Evolutionary conservation across 2,329 filamentous ascomycete genomes (phyloP).

Genomic region (Basipetospora sp.): DNA sequence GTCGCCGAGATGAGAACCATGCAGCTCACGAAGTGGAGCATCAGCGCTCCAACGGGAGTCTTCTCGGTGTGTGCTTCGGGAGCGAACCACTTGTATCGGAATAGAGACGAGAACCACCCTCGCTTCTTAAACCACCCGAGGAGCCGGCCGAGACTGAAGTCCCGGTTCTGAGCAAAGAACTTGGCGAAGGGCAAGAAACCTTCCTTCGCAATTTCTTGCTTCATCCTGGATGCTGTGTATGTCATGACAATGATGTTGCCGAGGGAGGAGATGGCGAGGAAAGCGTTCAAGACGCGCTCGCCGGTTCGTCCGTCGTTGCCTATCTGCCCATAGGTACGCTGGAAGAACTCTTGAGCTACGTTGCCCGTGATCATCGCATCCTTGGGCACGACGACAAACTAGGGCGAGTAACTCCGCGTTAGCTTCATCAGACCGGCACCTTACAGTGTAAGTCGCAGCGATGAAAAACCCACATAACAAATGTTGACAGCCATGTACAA

Average conservation of each 20-base stretch:
- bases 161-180: constrained; percentile 29
- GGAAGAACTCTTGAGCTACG: constrained; percentile 21
- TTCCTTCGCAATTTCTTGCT: constrained; percentile 47
- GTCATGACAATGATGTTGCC: constrained; percentile 44
- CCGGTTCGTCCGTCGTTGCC: constrained; percentile 12
- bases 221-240: constrained; percentile 39
- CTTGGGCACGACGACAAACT: constrained; percentile 26
- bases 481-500: constrained; percentile 25
- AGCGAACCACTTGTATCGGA: constrained; percentile 16
- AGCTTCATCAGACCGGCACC: too few species aligned
- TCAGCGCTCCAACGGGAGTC: constrained; percentile 21
- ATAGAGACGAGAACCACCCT: constrained; percentile 16
- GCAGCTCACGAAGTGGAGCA: constrained; percentile 20
- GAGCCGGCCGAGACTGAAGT: constrained; percentile 20
- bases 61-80: constrained; percentile 22
- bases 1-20: constrained; percentile 22
- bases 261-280: constrained; percentile 38
- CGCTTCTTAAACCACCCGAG: constrained; percentile 17
- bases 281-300: constrained; percentile 27
- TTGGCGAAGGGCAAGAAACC: constrained; percentile 36
- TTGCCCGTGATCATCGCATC: constrained; percentile 10
- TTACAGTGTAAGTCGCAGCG: neutral
- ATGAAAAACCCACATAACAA: constrained; percentile 17
- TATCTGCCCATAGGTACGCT: constrained; percentile 17
- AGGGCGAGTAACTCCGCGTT: constrained; percentile 17